phyloP scores from a whole-genome alignment of 2,329 filamentous ascomycete genomes.

The Basipetospora chlamydospora region DNA sequence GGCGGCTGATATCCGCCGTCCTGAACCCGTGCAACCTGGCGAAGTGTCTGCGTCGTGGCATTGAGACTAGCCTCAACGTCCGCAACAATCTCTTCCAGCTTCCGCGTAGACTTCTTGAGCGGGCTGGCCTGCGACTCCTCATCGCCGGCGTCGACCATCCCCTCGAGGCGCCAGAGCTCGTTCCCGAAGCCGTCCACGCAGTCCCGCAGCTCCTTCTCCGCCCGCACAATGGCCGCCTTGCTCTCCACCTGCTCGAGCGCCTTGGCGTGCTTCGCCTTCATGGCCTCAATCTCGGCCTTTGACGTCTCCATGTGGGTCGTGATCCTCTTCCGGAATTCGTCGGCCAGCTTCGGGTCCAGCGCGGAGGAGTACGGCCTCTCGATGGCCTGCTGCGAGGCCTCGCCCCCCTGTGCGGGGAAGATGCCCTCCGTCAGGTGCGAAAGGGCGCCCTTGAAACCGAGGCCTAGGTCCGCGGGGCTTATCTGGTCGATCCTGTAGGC shows the following conservation, averaged over 20 bases:
- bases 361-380: conserved; percentile 46
- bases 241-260: conserved; percentile 61
- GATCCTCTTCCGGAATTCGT: conserved; percentile 72
- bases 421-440: conserved; percentile 71
- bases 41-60: conserved; percentile 48
- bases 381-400: conserved; percentile 27
- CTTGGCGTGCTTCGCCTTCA: conserved; percentile 67
- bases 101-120: conserved; percentile 33
- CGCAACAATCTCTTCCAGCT: conserved; percentile 57
- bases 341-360: conserved; percentile 61
- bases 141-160: conserved; percentile 33
- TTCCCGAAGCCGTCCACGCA: conserved; percentile 44
- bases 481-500: conserved; percentile 79
- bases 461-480: conserved; percentile 68
- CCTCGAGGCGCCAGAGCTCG: conserved; percentile 51
- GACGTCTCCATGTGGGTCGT: conserved; percentile 57
- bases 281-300: conserved; percentile 66
- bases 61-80: conserved; percentile 61
- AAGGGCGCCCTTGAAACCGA: conserved; percentile 74
- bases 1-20: conserved; percentile 63
- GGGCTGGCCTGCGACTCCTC: conserved; percentile 25
- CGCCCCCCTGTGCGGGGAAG: conserved; percentile 50
- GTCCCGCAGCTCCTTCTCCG: conserved; percentile 61
- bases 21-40: conserved; percentile 55
- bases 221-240: conserved; percentile 52